Evolutionary conservation across 1,284 basidiomycete species (phyloP).

Genomic region (Ceratobasidium sp.): DNA sequence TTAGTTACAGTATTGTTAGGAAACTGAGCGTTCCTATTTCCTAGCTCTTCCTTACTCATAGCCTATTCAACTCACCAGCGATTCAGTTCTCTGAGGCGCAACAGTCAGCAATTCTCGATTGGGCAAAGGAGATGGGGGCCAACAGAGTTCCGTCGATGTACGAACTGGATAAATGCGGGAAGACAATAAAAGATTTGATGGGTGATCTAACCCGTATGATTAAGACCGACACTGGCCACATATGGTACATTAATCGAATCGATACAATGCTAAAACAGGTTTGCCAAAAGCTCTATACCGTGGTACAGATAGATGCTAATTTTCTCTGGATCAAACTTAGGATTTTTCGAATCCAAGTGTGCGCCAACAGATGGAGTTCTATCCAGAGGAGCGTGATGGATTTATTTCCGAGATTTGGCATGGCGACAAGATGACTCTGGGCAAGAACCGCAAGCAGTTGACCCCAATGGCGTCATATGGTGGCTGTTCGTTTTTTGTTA

Average conservation of each 20-base stretch:
- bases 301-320: background rate
- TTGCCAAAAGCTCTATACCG: background rate
- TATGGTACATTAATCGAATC: background rate
- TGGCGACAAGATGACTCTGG: constrained; percentile 2
- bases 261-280: background rate
- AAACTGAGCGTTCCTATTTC: no score
- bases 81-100: constrained; percentile 46
- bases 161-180: background rate
- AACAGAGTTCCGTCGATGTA: background rate
- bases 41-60: constrained; percentile 44
- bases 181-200: background rate
- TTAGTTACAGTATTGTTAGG: background rate
- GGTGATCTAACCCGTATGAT: background rate
- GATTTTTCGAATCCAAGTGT: constrained; percentile 1
- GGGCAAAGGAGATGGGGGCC: constrained; percentile 46
- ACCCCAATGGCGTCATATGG: constrained; percentile 6
- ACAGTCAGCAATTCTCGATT: constrained; percentile 46
- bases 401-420: constrained; percentile 8
- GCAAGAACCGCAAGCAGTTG: background rate
- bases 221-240: background rate
- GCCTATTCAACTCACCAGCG: constrained; percentile 46
- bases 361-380: constrained; percentile 1
- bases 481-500: background rate
- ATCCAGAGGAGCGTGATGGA: background rate
- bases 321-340: no score